These are phyloP conservation scores for Sicyos baderoa DNA, from an alignment of 306 rosid genomes.

Conservation along the genomic window DNA sequence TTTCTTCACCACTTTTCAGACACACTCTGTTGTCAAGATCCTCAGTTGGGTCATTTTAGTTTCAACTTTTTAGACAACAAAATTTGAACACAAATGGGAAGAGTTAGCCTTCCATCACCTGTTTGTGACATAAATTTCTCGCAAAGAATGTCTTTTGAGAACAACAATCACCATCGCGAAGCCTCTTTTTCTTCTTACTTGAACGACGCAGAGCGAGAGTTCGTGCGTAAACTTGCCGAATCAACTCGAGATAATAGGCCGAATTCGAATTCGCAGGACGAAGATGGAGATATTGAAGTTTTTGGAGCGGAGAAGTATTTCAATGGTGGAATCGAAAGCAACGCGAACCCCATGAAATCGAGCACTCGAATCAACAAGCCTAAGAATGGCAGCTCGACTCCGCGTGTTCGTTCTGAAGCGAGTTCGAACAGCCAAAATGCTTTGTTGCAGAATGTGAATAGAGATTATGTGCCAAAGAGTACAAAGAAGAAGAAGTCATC, in stretches of 20 bases:
- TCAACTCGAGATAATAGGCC: neutral
- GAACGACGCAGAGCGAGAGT: constrained; percentile 15
- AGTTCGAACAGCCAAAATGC: constrained; percentile 77
- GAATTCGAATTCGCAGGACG: constrained; percentile 23
- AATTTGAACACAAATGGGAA: constrained; percentile 7
- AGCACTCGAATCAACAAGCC: constrained; percentile 26
- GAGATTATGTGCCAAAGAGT: constrained; percentile 29
- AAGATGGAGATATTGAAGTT: constrained; percentile 72
- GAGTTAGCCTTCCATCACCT: constrained; percentile 14
- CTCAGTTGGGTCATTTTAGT: neutral
- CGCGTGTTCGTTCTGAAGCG: constrained; percentile 61
- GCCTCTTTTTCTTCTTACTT: constrained; percentile 20
- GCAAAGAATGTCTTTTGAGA: constrained; percentile 5
- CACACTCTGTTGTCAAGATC: neutral
- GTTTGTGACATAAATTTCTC: constrained; percentile 13
- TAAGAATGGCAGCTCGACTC: constrained; percentile 20
- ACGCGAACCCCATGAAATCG: constrained; percentile 26
- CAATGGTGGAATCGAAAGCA: constrained; percentile 45
- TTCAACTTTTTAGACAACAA: too few species aligned
- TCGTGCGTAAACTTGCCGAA: constrained; percentile 17
- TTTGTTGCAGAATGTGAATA: constrained; percentile 30
- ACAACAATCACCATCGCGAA: constrained; percentile 11
- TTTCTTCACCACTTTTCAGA: neutral
- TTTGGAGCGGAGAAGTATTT: constrained; percentile 88
- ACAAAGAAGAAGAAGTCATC: constrained; percentile 11